Base-by-base conservation (phyloP, 495 filamentous ascomycete genomes). In the Aspergillus asperescens region DNA sequence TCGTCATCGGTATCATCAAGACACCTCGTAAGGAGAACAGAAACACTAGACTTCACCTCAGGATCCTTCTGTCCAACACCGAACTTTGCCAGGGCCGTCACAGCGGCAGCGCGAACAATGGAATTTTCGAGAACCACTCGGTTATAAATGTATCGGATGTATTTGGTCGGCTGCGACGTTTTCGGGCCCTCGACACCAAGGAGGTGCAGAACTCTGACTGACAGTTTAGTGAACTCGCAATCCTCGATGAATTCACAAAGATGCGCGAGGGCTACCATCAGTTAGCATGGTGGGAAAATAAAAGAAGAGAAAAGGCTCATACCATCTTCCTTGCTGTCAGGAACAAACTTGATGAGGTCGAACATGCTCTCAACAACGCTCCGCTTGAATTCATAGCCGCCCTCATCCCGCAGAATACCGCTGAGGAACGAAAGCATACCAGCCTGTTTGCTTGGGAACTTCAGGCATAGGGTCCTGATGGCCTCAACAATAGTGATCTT, bases 201-300 rank as follows among this genome's bases (percentile, higher is more conserved):
- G 23, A 97, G 80, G 71, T 97, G 92, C 31, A 99, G 74, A 54
- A 97, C 90, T 38, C 94, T 83, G 42, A 99, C 92, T 29, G 94
- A 92, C 47, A 99, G 80, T 72, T 99, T 99, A 15, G 93, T 96
- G 68, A 96, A 99, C 62, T 99, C 93, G 77, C 93, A 99, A 65
- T 99, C 93, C 69, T 99, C 93, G 57, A 99, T 97, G 69, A 99
- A 99, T 65, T 99, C 93, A 72, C 92, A 96, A 13, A 99, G 82
- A 65, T 96, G 93, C 12, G 90, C 89, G 29, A 99, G 82, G 18
- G 94, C 90, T 81, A 49, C 31, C 48, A 51, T 27, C 23, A 12
- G 23, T 55, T 57, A 54, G 45, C 29, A 22, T n/a, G 15, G 45
- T 23, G 8, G 27, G 25, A 1, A 34, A 28, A 34, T 15, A 19